These are phyloP conservation scores for Kodamaea alishanica DNA, from an alignment of 1,139 yeast species.

Conservation along the genomic window DNA sequence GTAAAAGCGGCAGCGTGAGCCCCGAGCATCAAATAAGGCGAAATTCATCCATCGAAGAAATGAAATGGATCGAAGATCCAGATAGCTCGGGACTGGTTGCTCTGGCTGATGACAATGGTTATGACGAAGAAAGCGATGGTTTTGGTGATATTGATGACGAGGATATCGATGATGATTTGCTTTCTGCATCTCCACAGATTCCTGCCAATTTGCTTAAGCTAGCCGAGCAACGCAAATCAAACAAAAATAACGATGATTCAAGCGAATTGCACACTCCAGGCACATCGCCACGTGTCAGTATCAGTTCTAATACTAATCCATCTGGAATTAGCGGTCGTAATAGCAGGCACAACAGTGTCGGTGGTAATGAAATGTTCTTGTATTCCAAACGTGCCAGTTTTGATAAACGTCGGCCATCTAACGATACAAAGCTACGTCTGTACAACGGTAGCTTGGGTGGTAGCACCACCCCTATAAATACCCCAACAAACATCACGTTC, in stretches of 20 bases:
- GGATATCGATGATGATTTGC: conserved; percentile 47
- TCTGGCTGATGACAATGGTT: conserved; percentile 4
- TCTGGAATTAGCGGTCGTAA: conserved; percentile 8
- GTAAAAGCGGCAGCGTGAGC: not conserved
- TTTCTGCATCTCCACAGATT: conserved; percentile 65
- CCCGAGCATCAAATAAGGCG: conserved; percentile 6
- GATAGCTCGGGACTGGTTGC: conserved; percentile 1
- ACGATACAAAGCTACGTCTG: conserved; percentile 28
- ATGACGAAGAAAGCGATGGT: conserved; percentile 11
- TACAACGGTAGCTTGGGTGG: conserved; percentile 14
- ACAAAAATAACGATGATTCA: conserved; percentile 18
- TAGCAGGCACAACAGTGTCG: conserved; percentile 26
- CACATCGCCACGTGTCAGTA: conserved; percentile 27
- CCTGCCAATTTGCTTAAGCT: conserved; percentile 56
- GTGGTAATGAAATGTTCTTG: conserved; percentile 21
- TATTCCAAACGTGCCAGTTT: conserved; percentile 19
- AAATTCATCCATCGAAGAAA: conserved; percentile 9
- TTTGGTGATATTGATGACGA: conserved; percentile 36
- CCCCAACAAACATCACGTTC: too few relatives aligned
- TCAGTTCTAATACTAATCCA: conserved; percentile 1
- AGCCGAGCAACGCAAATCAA: conserved; percentile 50
- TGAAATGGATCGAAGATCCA: conserved; percentile 14
- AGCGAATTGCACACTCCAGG: conserved; percentile 28
- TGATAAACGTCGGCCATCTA: conserved; percentile 35
- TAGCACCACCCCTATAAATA: too few relatives aligned